These are phyloP conservation scores for Blastobotrys chiropterorum DNA, from an alignment of 805 yeast species.

Conservation along the genomic window DNA sequence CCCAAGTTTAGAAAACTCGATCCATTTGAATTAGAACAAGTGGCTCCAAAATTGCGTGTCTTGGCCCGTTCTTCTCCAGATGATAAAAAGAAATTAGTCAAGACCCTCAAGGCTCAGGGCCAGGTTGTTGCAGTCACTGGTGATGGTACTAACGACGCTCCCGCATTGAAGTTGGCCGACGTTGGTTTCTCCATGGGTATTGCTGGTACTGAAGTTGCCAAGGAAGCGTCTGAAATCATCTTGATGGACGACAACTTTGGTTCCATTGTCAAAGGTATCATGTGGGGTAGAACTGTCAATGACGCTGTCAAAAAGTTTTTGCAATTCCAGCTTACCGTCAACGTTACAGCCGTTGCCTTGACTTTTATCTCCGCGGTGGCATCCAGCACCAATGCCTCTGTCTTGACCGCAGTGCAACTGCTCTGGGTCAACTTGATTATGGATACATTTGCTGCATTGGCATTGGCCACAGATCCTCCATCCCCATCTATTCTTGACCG, in stretches of 20 bases:
- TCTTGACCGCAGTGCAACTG: slow-evolving; percentile 92
- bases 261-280: slow-evolving; percentile 92
- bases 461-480: slow-evolving; percentile 96
- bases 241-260: slow-evolving; percentile 91
- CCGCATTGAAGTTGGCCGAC: slow-evolving; percentile 93
- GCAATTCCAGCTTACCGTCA: slow-evolving; percentile 95
- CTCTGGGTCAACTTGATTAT: slow-evolving; percentile 96
- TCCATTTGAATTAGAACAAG: slow-evolving; percentile 45
- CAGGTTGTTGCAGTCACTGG: slow-evolving; percentile 99
- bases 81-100: slow-evolving; percentile 84
- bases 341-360: slow-evolving; percentile 89
- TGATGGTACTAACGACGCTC: slow-evolving; percentile 99
- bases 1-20: slow-evolving; percentile 73
- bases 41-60: slow-evolving; percentile 74
- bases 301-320: slow-evolving; percentile 90
- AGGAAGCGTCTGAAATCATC: slow-evolving; percentile 92
- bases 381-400: slow-evolving; percentile 70
- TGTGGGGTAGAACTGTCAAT: slow-evolving; percentile 98
- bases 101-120: slow-evolving; percentile 66
- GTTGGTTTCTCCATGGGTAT: slow-evolving; percentile 99
- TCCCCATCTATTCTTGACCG: slow-evolving; percentile 71
- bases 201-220: slow-evolving; percentile 96
- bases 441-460: slow-evolving; percentile 98
- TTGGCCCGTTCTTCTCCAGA: slow-evolving; percentile 95
- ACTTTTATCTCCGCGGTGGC: slow-evolving; percentile 94